A percentile compares a stretch with the other conserved stretches of the same genome.
phyloP scores from a whole-genome alignment of 106 monocot species.

The Phalaenopsis equestris region DNA sequence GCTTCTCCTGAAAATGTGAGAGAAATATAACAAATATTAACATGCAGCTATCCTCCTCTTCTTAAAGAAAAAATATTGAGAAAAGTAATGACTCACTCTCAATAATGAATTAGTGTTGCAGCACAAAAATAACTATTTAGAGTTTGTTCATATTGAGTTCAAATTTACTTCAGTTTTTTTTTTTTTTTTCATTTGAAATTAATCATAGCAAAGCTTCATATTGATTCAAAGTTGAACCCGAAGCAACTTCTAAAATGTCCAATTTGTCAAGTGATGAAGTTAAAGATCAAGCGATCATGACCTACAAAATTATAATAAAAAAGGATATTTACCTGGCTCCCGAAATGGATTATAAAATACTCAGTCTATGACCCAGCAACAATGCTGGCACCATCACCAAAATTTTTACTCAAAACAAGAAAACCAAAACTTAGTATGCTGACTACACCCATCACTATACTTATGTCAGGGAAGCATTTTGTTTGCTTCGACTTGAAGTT shows the following conservation, averaged over 20 bases:
- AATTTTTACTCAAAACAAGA: neutral
- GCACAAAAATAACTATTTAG: neutral
- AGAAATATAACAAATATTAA: neutral
- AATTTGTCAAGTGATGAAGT: neutral
- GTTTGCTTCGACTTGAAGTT: too few relatives aligned
- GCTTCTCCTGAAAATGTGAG: conserved; percentile 41
- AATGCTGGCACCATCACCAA: neutral
- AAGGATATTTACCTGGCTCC: neutral
- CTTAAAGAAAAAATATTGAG: neutral
- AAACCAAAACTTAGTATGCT: neutral
- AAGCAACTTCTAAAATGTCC: neutral
- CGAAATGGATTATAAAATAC: neutral
- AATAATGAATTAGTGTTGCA: neutral
- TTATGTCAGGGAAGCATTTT: too few relatives aligned
- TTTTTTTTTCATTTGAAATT: neutral
- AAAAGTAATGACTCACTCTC: neutral
- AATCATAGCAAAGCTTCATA: neutral
- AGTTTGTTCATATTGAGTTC: neutral
- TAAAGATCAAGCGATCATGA: neutral
- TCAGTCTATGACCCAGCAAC: neutral
- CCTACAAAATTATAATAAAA: neutral
- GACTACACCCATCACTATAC: too few relatives aligned
- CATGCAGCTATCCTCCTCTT: neutral
- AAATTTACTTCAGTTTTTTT: neutral
- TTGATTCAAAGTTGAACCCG: neutral